These are phyloP conservation scores for Cyberlindnera saturnus DNA, from an alignment of 805 yeast species.

Conservation along the genomic window DNA sequence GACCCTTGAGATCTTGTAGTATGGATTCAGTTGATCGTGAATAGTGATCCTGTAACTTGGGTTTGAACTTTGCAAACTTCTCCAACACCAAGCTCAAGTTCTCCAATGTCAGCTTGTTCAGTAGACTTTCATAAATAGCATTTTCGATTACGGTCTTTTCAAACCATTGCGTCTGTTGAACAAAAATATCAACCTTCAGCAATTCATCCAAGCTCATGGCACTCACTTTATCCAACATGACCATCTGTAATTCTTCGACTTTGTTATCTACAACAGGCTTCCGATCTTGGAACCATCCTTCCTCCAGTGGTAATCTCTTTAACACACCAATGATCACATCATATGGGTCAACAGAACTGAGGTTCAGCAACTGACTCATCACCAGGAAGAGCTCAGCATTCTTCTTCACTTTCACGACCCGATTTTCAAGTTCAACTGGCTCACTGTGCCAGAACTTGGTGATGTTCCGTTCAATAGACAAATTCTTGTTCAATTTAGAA, in stretches of 20 bases:
- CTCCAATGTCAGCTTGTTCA: constrained; percentile 5
- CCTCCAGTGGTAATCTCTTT: constrained; percentile 5
- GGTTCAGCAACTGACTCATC: constrained; percentile 11
- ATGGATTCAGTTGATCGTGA: background rate
- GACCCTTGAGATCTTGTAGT: background rate
- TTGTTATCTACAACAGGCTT: constrained; percentile 6
- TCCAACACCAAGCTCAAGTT: constrained; percentile 4
- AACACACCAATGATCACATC: constrained; percentile 3
- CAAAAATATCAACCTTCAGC: constrained; percentile 4
- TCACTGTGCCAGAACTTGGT: constrained; percentile 1
- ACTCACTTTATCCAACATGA: constrained; percentile 3
- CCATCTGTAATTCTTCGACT: constrained; percentile 9
- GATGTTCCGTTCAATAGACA: constrained; percentile 14
- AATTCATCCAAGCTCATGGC: constrained; percentile 6
- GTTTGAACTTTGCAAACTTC: constrained; percentile 5
- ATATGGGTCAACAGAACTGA: constrained; percentile 4
- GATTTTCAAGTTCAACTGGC: background rate
- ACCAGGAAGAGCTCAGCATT: constrained; percentile 11
- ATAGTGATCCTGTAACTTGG: constrained; percentile 1
- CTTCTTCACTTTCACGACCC: constrained; percentile 1
- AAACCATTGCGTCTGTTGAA: constrained; percentile 5
- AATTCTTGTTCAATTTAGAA: constrained; percentile 7
- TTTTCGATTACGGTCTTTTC: constrained; percentile 1
- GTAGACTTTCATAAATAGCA: constrained; percentile 3
- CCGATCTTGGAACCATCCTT: constrained; percentile 8